Evolutionary conservation across 805 yeast species (phyloP).

Genomic region (Lipomyces yamanashiensis): DNA sequence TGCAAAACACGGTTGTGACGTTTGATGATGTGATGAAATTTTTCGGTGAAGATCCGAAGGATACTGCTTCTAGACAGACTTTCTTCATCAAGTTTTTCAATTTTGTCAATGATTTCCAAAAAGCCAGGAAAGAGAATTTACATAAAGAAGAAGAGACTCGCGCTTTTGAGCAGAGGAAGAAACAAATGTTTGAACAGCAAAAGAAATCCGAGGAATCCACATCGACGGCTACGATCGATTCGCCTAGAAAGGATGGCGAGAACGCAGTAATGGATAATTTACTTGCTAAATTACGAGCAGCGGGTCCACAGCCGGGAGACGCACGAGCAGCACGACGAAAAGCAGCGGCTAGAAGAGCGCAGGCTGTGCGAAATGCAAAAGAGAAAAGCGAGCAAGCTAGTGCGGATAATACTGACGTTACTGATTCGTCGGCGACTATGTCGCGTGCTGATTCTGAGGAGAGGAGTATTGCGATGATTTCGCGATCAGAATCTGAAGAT

Average conservation of each 20-base stretch:
- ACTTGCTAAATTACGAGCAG: slow-evolving; percentile 82
- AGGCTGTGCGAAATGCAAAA: not conserved
- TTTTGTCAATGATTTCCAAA: slow-evolving; percentile 77
- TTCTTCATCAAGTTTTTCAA: slow-evolving; percentile 82
- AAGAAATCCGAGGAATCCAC: slow-evolving; percentile 42
- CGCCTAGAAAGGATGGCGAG: slow-evolving; percentile 41
- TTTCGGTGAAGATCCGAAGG: slow-evolving; percentile 88
- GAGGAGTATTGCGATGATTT: too few relatives aligned
- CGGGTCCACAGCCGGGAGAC: slow-evolving; percentile 70
- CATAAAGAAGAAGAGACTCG: slow-evolving; percentile 81
- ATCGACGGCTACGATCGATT: slow-evolving; percentile 23
- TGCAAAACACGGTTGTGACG: slow-evolving; percentile 63
- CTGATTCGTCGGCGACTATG: not conserved
- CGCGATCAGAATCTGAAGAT: too few relatives aligned
- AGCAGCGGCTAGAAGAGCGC: slow-evolving; percentile 48
- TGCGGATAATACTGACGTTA: not conserved
- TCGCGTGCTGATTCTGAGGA: slow-evolving; percentile 1
- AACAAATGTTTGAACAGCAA: slow-evolving; percentile 61
- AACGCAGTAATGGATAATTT: slow-evolving; percentile 79
- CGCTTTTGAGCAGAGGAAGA: slow-evolving; percentile 71
- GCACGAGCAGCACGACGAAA: slow-evolving; percentile 82
- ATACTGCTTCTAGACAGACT: slow-evolving; percentile 63
- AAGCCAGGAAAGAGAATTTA: slow-evolving; percentile 77
- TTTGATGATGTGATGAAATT: slow-evolving; percentile 74
- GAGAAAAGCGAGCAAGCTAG: slow-evolving; percentile 1